phyloP scores from a whole-genome alignment of 176 grass and related monocot genomes.

The Hordeum marinum region DNA sequence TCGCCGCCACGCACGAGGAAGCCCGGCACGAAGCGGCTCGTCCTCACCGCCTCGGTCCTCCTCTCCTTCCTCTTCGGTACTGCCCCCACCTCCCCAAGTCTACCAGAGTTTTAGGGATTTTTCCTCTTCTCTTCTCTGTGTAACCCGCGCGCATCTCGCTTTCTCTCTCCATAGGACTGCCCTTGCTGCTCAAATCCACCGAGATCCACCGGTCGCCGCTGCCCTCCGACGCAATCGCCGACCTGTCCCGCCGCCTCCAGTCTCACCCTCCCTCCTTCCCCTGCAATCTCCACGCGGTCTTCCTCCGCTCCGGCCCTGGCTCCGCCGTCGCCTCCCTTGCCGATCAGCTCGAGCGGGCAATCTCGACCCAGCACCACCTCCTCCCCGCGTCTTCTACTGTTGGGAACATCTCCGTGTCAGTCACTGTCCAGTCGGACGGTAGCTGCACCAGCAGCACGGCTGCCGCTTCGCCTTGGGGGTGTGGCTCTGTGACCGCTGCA shows the following conservation, averaged over 20 bases:
- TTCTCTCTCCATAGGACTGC: slow-evolving; percentile 35
- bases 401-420: slow-evolving; percentile 51
- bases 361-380: slow-evolving; percentile 42
- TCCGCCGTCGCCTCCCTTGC: slow-evolving; percentile 25
- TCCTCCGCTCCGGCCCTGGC: slow-evolving; percentile 32
- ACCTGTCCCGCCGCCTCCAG: slow-evolving; percentile 53
- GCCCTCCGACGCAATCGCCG: slow-evolving; percentile 66
- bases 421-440: slow-evolving; percentile 42
- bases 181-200: slow-evolving; percentile 77
- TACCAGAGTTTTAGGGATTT: neutral
- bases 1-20: slow-evolving; percentile 26
- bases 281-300: slow-evolving; percentile 55
- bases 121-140: neutral
- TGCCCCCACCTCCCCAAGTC: neutral
- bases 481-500: slow-evolving; percentile 19
- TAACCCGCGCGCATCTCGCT: neutral
- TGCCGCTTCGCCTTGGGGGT: slow-evolving; percentile 42
- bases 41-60: slow-evolving; percentile 63
- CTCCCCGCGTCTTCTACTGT: neutral
- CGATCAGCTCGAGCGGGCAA: slow-evolving; percentile 28
- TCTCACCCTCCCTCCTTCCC: slow-evolving; percentile 55
- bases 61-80: slow-evolving; percentile 72
- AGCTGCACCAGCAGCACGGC: slow-evolving; percentile 25
- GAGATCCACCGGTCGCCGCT: slow-evolving; percentile 88
- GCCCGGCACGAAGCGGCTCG: slow-evolving; percentile 68